Evolutionary conservation across 768 basidiomycete species (phyloP), one percentile per base, ranked within the genome.

Genomic region (Termitomyces sp.): DNA sequence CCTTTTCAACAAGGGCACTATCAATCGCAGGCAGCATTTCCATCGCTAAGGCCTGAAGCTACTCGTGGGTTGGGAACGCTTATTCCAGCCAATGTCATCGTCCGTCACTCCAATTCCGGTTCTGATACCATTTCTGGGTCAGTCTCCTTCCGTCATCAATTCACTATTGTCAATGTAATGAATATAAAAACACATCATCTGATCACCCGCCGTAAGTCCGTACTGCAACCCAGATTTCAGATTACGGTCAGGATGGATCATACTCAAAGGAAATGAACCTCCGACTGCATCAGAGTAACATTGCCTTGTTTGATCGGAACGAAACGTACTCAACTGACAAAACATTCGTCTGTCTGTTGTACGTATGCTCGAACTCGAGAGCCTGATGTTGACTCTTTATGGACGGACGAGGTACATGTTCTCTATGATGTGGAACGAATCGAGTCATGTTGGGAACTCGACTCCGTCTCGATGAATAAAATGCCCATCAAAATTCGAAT

Each of bases 401-500:
- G 9, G 38, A 17, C 11, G 17, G 55, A 34, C 32, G 55, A 14
- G 32, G 42, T 42, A n/a, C 31, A 6, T 43, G 53, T 10, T 49
- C 25, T 49, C 36, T 38, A 37, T 43, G n/a, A 31, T 32, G 25
- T n/a, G 10, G 5, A 42, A 31, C 17, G 10, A 42, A 55, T 42
- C 10, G 40, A 32, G 31, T 56, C 42, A 32, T 17, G 45, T 31
- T 31, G 12, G 17, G 9, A 45, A 56, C 42, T 29, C 29, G 8
- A 47, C 45, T 50, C 37, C 53, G 56, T 63, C 51, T 55, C 54
- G 60, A 60, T 65, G 57, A 34, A 55, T 40, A 34, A 31, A 17
- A 62, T 34, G 51, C 10, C 37, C 53, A 63, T 61, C 62, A 62
- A 60, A 36, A 56, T 59, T 53, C 51, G 56, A 38, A 42, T 42